These are phyloP conservation scores for Bauhinia variegata DNA, from an alignment of 306 rosid species.

Conservation along the genomic window DNA sequence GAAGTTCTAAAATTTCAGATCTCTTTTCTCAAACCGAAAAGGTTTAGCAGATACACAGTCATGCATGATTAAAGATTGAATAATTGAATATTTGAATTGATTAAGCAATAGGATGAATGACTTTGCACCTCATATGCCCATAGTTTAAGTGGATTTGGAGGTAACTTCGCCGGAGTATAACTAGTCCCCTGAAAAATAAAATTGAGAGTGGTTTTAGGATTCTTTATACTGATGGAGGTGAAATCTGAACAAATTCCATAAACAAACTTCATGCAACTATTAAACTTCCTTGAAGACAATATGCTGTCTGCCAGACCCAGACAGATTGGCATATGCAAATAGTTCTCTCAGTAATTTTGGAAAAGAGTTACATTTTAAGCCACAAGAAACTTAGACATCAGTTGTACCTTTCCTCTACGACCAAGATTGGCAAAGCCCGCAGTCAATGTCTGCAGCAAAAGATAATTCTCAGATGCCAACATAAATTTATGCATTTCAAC, in stretches of 20 bases:
- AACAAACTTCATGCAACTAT: constrained; percentile 11
- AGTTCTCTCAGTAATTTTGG: constrained; percentile 4
- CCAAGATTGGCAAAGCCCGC: constrained; percentile 78
- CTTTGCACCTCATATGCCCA: constrained; percentile 89
- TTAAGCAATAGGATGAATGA: constrained; percentile 19
- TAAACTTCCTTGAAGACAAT: not conserved
- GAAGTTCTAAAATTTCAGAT: not conserved
- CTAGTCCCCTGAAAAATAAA: constrained; percentile 63
- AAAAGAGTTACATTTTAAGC: not conserved
- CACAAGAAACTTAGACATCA: constrained; percentile 11
- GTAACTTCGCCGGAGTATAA: constrained; percentile 78
- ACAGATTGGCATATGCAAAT: constrained; percentile 3
- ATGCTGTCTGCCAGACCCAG: not conserved
- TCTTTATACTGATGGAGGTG: constrained; percentile 7
- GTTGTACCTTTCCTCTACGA: constrained; percentile 70
- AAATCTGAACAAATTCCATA: constrained; percentile 1
- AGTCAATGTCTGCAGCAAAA: constrained; percentile 76
- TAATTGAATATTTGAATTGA: constrained; percentile 8
- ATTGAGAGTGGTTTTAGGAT: not conserved
- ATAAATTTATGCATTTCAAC: constrained; percentile 27
- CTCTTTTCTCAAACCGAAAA: not conserved
- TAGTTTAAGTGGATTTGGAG: constrained; percentile 79
- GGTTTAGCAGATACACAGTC: constrained; percentile 16
- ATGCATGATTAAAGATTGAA: constrained; percentile 21
- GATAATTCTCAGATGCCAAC: constrained; percentile 12